Evolutionary conservation across 495 filamentous ascomycete genomes (phyloP).

Genomic region (Copromyces sp.): DNA sequence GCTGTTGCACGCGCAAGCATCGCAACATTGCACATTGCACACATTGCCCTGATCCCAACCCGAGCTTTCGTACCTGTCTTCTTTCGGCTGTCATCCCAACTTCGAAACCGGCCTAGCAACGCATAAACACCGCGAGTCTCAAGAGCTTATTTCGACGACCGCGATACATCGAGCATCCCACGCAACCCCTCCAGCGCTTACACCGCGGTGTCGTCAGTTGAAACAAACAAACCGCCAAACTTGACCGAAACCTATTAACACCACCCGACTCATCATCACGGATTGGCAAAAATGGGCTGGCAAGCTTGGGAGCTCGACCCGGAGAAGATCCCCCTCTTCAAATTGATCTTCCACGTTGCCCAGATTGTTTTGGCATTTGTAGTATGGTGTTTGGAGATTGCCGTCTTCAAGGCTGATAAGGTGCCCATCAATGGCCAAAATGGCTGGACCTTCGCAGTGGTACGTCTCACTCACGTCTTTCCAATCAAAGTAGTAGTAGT

Average conservation of each 20-base stretch:
- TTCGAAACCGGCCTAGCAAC: neutral
- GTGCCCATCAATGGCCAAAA: slow-evolving; percentile 56
- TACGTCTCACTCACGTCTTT: slow-evolving; percentile 31
- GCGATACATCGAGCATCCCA: neutral
- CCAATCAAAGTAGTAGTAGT: neutral
- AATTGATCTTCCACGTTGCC: slow-evolving; percentile 44
- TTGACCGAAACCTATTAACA: neutral
- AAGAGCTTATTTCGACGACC: neutral
- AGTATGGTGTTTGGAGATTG: slow-evolving; percentile 62
- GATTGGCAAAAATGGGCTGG: slow-evolving; percentile 15
- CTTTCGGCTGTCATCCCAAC: neutral
- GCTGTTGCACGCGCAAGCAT: neutral
- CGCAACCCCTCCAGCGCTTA: neutral
- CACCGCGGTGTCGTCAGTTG: neutral
- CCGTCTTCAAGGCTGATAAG: slow-evolving; percentile 52
- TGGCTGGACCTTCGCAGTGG: slow-evolving; percentile 69
- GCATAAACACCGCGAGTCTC: neutral
- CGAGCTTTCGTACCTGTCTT: neutral
- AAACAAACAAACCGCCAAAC: neutral
- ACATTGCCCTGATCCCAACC: neutral
- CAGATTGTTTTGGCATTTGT: slow-evolving; percentile 63
- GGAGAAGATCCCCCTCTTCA: slow-evolving; percentile 45
- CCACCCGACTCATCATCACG: neutral
- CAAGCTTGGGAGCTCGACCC: slow-evolving; percentile 38
- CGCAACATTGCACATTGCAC: neutral